Percentiles rank a stretch among this genome's conserved stretches.
Evolutionary conservation across 805 yeast genomes (phyloP).

Genomic region (Candida patagonica): DNA sequence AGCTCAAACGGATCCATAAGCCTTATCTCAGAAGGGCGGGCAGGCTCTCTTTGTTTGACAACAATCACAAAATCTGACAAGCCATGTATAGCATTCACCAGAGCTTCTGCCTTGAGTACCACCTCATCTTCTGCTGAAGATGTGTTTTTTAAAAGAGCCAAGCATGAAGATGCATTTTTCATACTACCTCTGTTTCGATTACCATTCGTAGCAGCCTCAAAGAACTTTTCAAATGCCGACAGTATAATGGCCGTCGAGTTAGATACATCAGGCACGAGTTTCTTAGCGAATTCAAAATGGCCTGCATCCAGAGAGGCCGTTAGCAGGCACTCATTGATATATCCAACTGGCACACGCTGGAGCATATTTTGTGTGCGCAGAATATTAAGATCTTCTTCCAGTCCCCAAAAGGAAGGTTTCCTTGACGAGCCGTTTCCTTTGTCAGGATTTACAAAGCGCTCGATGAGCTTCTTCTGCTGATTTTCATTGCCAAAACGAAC

Average conservation of each 20-base stretch:
- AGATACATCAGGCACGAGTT: constrained; percentile 1
- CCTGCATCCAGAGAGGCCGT: constrained; percentile 17
- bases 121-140: constrained; percentile 6
- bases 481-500: constrained; percentile 12
- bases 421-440: too few species aligned
- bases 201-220: constrained; percentile 37
- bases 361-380: constrained; percentile 6
- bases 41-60: constrained; percentile 22
- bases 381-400: not conserved
- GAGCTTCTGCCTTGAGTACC: constrained; percentile 15
- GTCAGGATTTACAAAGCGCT: constrained; percentile 5
- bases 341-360: constrained; percentile 4
- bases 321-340: constrained; percentile 12
- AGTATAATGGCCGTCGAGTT: constrained; percentile 10
- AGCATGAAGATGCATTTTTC: constrained; percentile 28
- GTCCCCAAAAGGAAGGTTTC: constrained; percentile 5
- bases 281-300: constrained; percentile 19
- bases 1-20: constrained; percentile 21
- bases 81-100: constrained; percentile 22
- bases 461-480: constrained; percentile 13
- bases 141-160: constrained; percentile 14
- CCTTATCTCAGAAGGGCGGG: constrained; percentile 21
- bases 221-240: constrained; percentile 33
- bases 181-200: constrained; percentile 32
- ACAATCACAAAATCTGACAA: constrained; percentile 23